A percentile compares a stretch with the other conserved stretches of the same genome.
Evolutionary conservation across 768 basidiomycete species (phyloP).

Genomic region (Psilocybe tampanensis): DNA sequence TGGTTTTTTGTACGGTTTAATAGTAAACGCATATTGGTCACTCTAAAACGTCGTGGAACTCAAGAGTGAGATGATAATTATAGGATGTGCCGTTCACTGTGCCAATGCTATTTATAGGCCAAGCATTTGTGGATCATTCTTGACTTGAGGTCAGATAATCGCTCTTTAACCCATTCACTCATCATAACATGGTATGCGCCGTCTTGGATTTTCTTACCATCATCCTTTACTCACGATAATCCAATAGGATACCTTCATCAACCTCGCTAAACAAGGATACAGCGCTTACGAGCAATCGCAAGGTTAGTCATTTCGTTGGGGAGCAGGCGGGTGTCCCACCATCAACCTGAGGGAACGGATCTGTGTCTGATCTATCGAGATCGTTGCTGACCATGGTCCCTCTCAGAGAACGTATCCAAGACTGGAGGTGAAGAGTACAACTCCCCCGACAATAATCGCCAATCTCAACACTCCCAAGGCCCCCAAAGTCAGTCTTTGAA

Average conservation of each 20-base stretch:
- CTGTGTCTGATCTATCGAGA: slow-evolving; percentile 10
- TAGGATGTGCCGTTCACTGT: no score
- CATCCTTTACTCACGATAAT: background rate
- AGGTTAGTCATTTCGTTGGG: slow-evolving; percentile 30
- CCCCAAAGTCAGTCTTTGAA: slow-evolving; percentile 31
- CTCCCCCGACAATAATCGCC: slow-evolving; percentile 48
- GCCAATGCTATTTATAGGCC: background rate
- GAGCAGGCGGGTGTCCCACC: background rate
- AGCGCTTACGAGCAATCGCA: slow-evolving; percentile 55
- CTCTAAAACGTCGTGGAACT: no score
- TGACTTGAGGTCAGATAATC: background rate
- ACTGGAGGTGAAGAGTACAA: slow-evolving; percentile 72
- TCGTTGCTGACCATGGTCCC: slow-evolving; percentile 19
- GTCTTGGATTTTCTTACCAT: background rate
- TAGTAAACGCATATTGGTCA: no score
- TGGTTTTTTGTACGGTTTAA: no score
- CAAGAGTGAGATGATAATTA: no score
- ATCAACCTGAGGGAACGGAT: background rate
- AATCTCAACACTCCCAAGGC: slow-evolving; percentile 21
- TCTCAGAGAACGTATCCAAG: slow-evolving; percentile 45
- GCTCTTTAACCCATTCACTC: background rate
- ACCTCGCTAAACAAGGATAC: slow-evolving; percentile 69
- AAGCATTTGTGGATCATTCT: background rate
- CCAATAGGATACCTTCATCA: slow-evolving; percentile 67
- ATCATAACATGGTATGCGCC: background rate